Evolutionary conservation across 352 stramenopile species (phyloP).

Genomic region (Chrysophaeum taylorii): DNA sequence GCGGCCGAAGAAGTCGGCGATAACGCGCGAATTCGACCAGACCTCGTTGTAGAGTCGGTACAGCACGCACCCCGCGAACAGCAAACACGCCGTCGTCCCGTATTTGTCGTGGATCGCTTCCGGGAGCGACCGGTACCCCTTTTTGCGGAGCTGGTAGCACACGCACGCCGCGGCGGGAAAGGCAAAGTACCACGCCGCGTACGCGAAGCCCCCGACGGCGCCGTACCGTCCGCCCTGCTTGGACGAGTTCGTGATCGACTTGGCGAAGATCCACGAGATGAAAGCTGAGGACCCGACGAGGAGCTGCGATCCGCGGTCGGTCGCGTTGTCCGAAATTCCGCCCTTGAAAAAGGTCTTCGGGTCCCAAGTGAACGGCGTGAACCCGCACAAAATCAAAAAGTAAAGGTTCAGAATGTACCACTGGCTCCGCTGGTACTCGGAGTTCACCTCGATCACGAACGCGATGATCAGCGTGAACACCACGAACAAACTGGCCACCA

Average conservation of each 20-base stretch:
- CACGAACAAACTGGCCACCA: neutral
- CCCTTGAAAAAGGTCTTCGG: constrained; percentile 21
- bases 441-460: neutral
- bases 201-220: constrained; percentile 20
- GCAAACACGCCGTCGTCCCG: constrained; percentile 9
- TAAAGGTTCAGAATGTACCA: neutral
- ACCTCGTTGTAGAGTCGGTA: constrained; percentile 30
- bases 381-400: neutral
- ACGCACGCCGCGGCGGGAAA: constrained; percentile 15
- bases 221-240: constrained; percentile 22
- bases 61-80: constrained; percentile 20
- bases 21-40: constrained; percentile 26
- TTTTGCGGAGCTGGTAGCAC: constrained; percentile 17
- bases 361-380: neutral
- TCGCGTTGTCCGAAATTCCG: constrained; percentile 11
- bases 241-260: constrained; percentile 26
- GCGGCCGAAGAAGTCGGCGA: constrained; percentile 23
- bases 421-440: neutral
- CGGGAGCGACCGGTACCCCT: constrained; percentile 22
- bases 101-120: constrained; percentile 24
- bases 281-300: constrained; percentile 16
- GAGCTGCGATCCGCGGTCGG: constrained; percentile 1
- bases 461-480: neutral
- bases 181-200: constrained; percentile 26
- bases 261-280: constrained; percentile 31